These are phyloP conservation scores for Setomelanomma holmii DNA, from an alignment of 2,329 filamentous ascomycete species.

Conservation along the genomic window DNA sequence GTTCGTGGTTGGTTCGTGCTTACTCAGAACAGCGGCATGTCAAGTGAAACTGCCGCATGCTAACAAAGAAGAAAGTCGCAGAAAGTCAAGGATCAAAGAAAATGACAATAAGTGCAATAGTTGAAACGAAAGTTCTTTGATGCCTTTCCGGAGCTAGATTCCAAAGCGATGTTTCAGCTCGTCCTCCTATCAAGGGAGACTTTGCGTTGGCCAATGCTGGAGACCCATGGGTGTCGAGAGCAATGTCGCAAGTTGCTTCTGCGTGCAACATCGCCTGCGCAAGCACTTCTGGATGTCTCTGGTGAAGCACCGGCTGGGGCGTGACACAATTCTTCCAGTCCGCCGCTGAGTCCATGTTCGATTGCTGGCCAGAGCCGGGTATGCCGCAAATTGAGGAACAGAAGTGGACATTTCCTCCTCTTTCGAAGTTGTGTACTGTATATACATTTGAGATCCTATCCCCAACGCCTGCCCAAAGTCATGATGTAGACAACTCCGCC, in stretches of 20 bases:
- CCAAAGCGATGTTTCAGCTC: background rate
- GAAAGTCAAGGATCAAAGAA: background rate
- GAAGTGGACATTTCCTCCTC: background rate
- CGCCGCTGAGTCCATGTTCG: no score
- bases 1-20: background rate
- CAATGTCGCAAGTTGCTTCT: no score
- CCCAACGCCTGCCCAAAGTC: background rate
- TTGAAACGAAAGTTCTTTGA: background rate
- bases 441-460: background rate
- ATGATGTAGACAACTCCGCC: slow-evolving; percentile 19
- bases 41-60: background rate
- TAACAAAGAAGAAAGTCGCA: background rate
- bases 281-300: background rate
- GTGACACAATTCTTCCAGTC: no score
- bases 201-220: background rate
- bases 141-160: background rate
- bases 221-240: no score
- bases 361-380: no score
- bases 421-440: background rate
- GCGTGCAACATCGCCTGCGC: background rate
- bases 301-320: no score
- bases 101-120: background rate
- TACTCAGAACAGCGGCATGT: background rate
- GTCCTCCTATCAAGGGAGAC: background rate
- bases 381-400: no score